These are phyloP conservation scores for Austroboletus novae-zelandiae DNA, from an alignment of 1,284 basidiomycete species.

Conservation along the genomic window DNA sequence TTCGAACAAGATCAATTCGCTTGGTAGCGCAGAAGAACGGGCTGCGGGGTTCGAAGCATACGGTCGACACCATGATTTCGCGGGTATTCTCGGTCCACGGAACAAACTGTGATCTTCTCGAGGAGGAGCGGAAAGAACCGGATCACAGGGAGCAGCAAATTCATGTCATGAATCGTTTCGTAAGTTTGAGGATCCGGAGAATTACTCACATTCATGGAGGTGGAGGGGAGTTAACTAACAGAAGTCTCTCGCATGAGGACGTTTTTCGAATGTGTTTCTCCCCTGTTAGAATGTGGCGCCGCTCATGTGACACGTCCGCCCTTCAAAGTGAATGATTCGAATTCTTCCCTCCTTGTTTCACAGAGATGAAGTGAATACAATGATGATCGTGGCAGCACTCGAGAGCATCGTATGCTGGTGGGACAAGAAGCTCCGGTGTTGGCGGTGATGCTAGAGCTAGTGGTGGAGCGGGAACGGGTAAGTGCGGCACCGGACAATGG, in stretches of 20 bases:
- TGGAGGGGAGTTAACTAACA: not conserved
- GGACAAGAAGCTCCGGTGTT: conserved; percentile 3
- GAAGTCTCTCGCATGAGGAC: conserved; percentile 6
- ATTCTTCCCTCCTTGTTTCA: conserved; percentile 24
- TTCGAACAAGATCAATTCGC: conserved; percentile 16
- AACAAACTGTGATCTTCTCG: not conserved
- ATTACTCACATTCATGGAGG: conserved; percentile 10
- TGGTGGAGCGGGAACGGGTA: not conserved
- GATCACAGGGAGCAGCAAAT: not conserved
- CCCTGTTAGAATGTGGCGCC: conserved; percentile 7
- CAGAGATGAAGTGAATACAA: conserved; percentile 20
- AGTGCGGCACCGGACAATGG: not conserved
- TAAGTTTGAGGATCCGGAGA: not conserved
- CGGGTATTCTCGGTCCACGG: conserved; percentile 4
- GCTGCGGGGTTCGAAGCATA: conserved; percentile 24
- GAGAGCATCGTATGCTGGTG: not conserved
- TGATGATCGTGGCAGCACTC: conserved; percentile 9
- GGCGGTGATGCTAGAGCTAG: not conserved
- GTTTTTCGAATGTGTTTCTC: conserved; percentile 1
- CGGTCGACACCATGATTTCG: not conserved
- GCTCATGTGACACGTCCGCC: conserved; percentile 9
- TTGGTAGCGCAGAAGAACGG: conserved; percentile 24
- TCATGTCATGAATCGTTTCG: not conserved
- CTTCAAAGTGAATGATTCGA: conserved; percentile 3
- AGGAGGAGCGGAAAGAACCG: conserved; percentile 4